Evolutionary conservation across 1,284 basidiomycete species (phyloP), one percentile per base, ranked within the genome.

Genomic region (Agroathelia rolfsii): DNA sequence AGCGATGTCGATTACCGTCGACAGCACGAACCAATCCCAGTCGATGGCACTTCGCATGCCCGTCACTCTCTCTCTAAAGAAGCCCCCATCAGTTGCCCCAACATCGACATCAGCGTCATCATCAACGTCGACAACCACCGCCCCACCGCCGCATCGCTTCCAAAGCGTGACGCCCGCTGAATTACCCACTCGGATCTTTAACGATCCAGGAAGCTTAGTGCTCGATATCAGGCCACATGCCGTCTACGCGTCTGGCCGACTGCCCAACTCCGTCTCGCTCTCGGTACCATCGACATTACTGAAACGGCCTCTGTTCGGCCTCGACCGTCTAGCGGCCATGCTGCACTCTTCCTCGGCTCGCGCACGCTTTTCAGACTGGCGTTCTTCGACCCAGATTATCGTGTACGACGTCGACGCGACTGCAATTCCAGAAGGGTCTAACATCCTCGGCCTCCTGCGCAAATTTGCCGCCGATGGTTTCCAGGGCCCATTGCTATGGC

Each of bases 281-380:
- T 88, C 87, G 28, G 85, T 95, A 4, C 93, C 93, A 0, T 92
- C 90, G 3, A 97, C 93, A 0, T 75, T 97, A 16, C 79, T 98
- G 49, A 89, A 89, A 41, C 77, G 90, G 1, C 87, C 87, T 0
- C 66, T 76, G 5, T 93, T 88, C 58, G 78, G 80, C 16, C 67
- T 92, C 6, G 62, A 73, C 20, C 78, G 77, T 27, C 67, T 94
- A 8, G 58, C 70, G 2, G 72, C 74, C 16, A 89, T 90, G 78
- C 69, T 94, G 11, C 69, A 76, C 3, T 72, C 75, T 0, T 38
- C 58, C 4, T 49, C 62, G 1, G 68, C 80, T 13, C 69, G 74
- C 16, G 52, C 63, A 13, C 69, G 66, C 15, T 88, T 89, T 55
- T 53, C 64, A 15, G 51, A 66, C 9, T 84, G 76, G 73, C 54